A percentile compares a stretch with the other conserved stretches of the same genome.
Conservation (phyloP, 164 flowering plant genomes). For the Saururus chinensis region DNA sequence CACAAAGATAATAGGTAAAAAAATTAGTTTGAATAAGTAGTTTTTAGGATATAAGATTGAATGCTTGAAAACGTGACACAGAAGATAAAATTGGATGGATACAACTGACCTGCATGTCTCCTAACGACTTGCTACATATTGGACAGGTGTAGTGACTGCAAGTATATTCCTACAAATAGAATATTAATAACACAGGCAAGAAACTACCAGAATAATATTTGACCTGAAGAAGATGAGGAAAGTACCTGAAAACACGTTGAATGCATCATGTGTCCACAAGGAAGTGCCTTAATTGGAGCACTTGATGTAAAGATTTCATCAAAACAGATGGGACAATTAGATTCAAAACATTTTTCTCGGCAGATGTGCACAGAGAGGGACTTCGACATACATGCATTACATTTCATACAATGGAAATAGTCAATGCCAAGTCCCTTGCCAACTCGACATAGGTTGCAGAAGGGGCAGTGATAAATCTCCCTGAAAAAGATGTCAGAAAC, state of each 20-base stretch:
- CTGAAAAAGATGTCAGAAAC: constrained; percentile 22
- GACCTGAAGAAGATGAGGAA: neutral
- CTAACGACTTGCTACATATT: constrained; percentile 84
- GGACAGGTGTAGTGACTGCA: constrained; percentile 73
- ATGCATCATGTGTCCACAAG: constrained; percentile 96
- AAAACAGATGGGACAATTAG: constrained; percentile 86
- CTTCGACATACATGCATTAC: constrained; percentile 81
- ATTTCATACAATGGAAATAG: constrained; percentile 93
- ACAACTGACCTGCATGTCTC: constrained; percentile 84
- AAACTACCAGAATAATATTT: neutral
- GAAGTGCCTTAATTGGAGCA: constrained; percentile 67
- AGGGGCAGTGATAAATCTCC: constrained; percentile 93
- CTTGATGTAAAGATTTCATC: constrained; percentile 78
- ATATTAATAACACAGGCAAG: neutral
- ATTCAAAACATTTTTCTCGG: constrained; percentile 69
- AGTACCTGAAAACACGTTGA: constrained; percentile 80
- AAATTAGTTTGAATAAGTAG: neutral
- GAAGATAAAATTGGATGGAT: neutral
- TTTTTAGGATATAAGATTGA: neutral
- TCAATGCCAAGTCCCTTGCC: constrained; percentile 88
- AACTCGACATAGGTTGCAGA: constrained; percentile 81
- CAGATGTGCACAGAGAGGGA: constrained; percentile 56
- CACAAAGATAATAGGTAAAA: neutral
- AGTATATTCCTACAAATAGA: constrained; percentile 58
- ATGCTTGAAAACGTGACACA: neutral